A percentile compares a stretch with the other conserved stretches of the same genome.
Evolutionary conservation across 73 alveolate genomes (phyloP).

Genomic region (Paramecium octaurelia): DNA sequence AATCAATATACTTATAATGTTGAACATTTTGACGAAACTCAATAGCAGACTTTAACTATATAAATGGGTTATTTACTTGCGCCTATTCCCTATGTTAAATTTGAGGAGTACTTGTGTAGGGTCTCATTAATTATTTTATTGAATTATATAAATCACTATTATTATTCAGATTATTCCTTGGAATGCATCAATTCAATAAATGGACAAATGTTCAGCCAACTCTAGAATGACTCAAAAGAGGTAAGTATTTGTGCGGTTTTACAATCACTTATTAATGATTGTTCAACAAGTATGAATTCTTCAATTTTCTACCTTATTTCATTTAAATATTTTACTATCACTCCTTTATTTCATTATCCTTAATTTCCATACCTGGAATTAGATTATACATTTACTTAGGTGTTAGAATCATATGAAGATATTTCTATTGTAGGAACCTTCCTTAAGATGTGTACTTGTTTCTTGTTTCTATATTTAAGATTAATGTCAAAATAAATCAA

Average conservation of each 20-base stretch:
- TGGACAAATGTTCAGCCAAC: neutral
- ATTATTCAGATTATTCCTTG: neutral
- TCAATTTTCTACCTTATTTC: neutral
- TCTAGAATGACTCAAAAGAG: neutral
- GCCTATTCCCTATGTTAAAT: neutral
- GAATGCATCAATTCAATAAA: neutral
- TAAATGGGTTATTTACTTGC: neutral
- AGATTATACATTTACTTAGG: no score
- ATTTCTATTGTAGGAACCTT: no score
- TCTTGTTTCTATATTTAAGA: no score
- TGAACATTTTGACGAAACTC: slow-evolving; percentile 11
- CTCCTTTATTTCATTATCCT: no score
- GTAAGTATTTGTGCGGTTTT: neutral
- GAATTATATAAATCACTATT: neutral
- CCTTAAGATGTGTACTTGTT: no score
- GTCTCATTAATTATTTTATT: neutral
- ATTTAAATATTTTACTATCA: neutral
- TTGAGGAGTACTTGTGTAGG: slow-evolving; percentile 20
- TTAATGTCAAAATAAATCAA: no score
- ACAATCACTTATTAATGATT: neutral
- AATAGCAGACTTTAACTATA: neutral
- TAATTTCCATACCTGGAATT: no score
- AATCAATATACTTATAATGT: neutral
- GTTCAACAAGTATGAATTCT: neutral
- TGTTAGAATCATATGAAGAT: no score